Percentiles rank a stretch among this genome's conserved stretches.
These are phyloP conservation scores for Larix kaempferi DNA, from an alignment of 75 land plant genomes.

Conservation along the genomic window DNA sequence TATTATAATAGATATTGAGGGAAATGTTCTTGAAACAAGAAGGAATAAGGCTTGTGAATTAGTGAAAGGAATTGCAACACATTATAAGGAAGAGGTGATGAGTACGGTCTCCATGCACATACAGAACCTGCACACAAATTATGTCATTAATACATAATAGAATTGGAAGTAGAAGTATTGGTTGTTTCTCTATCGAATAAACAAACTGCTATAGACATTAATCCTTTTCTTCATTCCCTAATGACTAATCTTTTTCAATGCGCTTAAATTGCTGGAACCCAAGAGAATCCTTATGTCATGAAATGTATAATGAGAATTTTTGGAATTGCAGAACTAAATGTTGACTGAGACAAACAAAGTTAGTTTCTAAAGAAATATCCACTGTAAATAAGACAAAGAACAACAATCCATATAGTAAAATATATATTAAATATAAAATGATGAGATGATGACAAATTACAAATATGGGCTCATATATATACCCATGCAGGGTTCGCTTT, in stretches of 20 bases:
- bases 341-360: constrained; percentile 25
- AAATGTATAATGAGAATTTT: constrained; percentile 95
- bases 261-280: constrained; percentile 80
- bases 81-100: constrained; percentile 72
- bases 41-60: constrained; percentile 92
- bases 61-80: constrained; percentile 84
- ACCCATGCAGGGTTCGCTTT: too few species aligned
- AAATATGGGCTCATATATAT: too few species aligned
- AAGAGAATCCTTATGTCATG: constrained; percentile 90
- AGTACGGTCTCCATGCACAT: constrained; percentile 52
- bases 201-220: constrained; percentile 57
- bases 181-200: constrained; percentile 86
- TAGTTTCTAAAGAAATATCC: too few species aligned
- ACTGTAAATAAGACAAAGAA: too few species aligned
- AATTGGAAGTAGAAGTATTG: constrained; percentile 95
- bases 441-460: too few species aligned
- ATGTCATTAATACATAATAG: constrained; percentile 61
- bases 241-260: constrained; percentile 81
- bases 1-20: constrained; percentile 92
- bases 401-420: too few species aligned
- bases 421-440: too few species aligned
- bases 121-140: constrained; percentile 51
- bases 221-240: constrained; percentile 45
- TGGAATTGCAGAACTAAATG: constrained; percentile 57
- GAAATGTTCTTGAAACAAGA: constrained; percentile 88